These are phyloP conservation scores for Cryphonectria carpinicola DNA, from an alignment of 2,329 filamentous ascomycete genomes.

Conservation along the genomic window DNA sequence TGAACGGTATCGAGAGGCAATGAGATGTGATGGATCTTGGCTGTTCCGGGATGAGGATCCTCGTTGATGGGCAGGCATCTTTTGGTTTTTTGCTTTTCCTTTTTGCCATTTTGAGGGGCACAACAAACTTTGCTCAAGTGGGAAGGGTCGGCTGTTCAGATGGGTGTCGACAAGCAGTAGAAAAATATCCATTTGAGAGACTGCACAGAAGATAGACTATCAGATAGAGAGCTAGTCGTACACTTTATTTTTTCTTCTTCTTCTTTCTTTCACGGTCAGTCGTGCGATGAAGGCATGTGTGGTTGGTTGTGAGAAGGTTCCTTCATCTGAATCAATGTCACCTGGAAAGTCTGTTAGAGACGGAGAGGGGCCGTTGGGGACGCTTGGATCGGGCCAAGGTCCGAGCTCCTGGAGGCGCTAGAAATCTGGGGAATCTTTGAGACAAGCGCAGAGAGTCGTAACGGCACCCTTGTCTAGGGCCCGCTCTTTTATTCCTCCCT, in stretches of 20 bases:
- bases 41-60: slow-evolving; percentile 77
- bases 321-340: neutral
- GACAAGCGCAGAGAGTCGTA: slow-evolving; percentile 5
- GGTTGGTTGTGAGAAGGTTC: neutral
- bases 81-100: neutral
- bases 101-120: neutral
- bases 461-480: neutral
- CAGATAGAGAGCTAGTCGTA: neutral
- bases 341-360: neutral
- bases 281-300: neutral
- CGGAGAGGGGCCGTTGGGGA: neutral
- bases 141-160: neutral
- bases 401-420: slow-evolving; percentile 12
- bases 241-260: neutral
- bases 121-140: neutral
- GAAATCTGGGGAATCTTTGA: slow-evolving; percentile 14
- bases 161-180: neutral
- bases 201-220: neutral
- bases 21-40: slow-evolving; percentile 76
- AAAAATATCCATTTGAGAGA: neutral
- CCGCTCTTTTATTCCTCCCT: neutral
- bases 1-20: slow-evolving; percentile 80
- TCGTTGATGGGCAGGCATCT: slow-evolving; percentile 13
- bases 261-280: neutral
- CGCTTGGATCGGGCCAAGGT: slow-evolving; percentile 15